Percentiles rank a stretch among this genome's conserved stretches.
These are phyloP conservation scores for Salix brachista DNA, from an alignment of 345 rosid genomes.

Conservation along the genomic window DNA sequence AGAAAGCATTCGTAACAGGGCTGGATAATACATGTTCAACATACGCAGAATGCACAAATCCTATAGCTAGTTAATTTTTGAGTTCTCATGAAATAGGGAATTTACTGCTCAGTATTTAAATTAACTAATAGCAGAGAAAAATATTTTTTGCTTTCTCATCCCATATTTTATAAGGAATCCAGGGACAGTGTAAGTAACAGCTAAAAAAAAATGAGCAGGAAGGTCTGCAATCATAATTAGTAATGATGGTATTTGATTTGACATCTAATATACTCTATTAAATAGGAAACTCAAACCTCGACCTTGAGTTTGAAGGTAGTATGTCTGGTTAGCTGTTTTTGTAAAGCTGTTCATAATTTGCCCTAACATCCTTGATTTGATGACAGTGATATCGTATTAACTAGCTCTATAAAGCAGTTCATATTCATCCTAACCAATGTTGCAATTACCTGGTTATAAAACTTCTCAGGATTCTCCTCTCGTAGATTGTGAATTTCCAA, in stretches of 20 bases:
- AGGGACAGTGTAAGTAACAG: background rate
- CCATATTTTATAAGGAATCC: background rate
- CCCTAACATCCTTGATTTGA: background rate
- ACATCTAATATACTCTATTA: background rate
- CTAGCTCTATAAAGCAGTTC: background rate
- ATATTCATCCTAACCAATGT: background rate
- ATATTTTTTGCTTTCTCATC: background rate
- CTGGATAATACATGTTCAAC: background rate
- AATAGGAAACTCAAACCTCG: background rate
- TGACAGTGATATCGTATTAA: background rate
- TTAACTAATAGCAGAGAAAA: background rate
- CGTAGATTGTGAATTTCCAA: slow-evolving; percentile 73
- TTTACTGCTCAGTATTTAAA: background rate
- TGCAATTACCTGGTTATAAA: slow-evolving; percentile 60
- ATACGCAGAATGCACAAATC: background rate
- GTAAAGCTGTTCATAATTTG: background rate
- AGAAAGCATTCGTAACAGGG: background rate
- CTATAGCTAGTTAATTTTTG: background rate
- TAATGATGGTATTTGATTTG: background rate
- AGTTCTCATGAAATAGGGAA: background rate
- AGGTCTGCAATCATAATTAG: background rate
- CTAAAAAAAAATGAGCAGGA: background rate
- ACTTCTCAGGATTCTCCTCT: slow-evolving; percentile 80
- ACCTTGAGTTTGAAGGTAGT: background rate
- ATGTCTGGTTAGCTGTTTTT: background rate